These are phyloP conservation scores for Calonectria pteridis DNA, from an alignment of 2,329 filamentous ascomycete species.

Conservation along the genomic window DNA sequence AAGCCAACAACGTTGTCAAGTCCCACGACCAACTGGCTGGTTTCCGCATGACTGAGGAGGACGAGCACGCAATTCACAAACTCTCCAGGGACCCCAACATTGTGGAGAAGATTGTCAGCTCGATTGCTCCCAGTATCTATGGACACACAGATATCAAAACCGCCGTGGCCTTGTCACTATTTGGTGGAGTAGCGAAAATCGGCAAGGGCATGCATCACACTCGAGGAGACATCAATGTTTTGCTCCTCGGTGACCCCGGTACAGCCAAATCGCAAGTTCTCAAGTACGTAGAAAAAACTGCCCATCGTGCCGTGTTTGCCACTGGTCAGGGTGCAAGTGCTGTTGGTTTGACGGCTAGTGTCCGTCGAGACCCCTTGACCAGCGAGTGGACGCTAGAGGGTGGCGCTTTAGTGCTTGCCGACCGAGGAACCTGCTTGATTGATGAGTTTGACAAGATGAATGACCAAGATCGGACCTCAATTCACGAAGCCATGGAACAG, in stretches of 20 bases:
- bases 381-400: slow-evolving; percentile 98
- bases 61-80: slow-evolving; percentile 89
- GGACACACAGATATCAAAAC: slow-evolving; percentile 98
- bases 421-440: slow-evolving; percentile 94
- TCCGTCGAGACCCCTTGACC: slow-evolving; percentile 93
- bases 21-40: slow-evolving; percentile 97
- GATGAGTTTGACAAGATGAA: slow-evolving; percentile 99
- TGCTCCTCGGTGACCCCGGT: slow-evolving; percentile 95
- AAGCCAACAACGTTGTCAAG: slow-evolving; percentile 98
- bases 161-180: slow-evolving; percentile 91
- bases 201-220: slow-evolving; percentile 91
- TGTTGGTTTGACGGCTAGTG: slow-evolving; percentile 96
- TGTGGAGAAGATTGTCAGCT: slow-evolving; percentile 91
- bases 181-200: slow-evolving; percentile 92
- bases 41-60: slow-evolving; percentile 94
- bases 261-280: slow-evolving; percentile 98
- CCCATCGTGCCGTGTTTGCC: slow-evolving; percentile 95
- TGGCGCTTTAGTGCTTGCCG: slow-evolving; percentile 92
- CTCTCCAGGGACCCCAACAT: slow-evolving; percentile 92
- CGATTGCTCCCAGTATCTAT: slow-evolving; percentile 97
- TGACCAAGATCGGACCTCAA: slow-evolving; percentile 96
- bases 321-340: slow-evolving; percentile 97
- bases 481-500: slow-evolving; percentile 99
- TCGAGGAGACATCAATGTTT: slow-evolving; percentile 96
- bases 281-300: slow-evolving; percentile 98